Percentiles rank a stretch among this genome's conserved stretches.
Evolutionary conservation across 495 filamentous ascomycete genomes (phyloP).

Genomic region (Tuber brumale): DNA sequence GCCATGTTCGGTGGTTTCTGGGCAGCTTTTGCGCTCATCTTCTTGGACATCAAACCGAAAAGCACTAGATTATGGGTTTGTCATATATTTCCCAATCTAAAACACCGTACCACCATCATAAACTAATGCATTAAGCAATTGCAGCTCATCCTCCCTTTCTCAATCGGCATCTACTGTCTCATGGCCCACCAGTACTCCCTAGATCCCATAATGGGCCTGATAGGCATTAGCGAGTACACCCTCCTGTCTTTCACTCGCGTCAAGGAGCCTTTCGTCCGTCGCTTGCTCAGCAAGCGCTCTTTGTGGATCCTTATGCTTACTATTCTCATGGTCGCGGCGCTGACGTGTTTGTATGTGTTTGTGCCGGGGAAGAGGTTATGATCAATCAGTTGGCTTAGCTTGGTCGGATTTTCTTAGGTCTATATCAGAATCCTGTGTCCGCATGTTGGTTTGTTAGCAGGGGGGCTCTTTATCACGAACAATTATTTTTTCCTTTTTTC

Average conservation of each 20-base stretch:
- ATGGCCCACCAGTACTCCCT: constrained; percentile 88
- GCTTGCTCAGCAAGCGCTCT: constrained; percentile 72
- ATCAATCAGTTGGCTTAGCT: constrained; percentile 15
- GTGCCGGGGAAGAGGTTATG: constrained; percentile 84
- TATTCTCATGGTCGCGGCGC: constrained; percentile 50
- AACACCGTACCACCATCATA: not conserved
- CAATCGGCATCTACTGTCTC: constrained; percentile 78
- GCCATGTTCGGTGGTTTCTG: constrained; percentile 87
- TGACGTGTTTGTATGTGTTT: constrained; percentile 52
- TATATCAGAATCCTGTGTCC: not conserved
- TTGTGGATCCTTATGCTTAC: constrained; percentile 67
- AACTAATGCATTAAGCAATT: not conserved
- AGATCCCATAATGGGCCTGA: constrained; percentile 82
- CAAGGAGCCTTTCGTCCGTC: constrained; percentile 79
- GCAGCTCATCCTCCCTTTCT: constrained; percentile 83
- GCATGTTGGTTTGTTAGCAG: not conserved
- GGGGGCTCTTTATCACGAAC: not conserved
- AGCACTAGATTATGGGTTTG: constrained; percentile 75
- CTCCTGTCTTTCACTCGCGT: constrained; percentile 82
- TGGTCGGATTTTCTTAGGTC: not conserved
- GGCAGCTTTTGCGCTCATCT: constrained; percentile 86
- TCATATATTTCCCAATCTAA: constrained; percentile 14
- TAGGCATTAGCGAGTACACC: constrained; percentile 88
- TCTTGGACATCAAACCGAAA: constrained; percentile 66
- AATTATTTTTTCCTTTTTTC: not conserved